Conservation (phyloP, 768 basidiomycete genomes). For the Amanita muscaria region DNA sequence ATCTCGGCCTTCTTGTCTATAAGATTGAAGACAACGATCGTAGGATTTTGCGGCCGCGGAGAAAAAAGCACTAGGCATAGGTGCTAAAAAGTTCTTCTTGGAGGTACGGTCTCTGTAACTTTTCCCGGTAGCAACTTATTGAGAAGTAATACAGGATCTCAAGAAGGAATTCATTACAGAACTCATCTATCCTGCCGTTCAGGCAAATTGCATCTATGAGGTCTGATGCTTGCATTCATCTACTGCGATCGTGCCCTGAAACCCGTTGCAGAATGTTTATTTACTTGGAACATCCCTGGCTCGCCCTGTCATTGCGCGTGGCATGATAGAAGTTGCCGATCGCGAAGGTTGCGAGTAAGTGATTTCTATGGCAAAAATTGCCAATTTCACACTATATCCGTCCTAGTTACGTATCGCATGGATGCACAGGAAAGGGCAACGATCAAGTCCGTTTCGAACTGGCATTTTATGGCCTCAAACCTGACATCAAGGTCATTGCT, state of each 20-base stretch:
- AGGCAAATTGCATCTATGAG: constrained; percentile 99
- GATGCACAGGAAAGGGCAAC: constrained; percentile 99
- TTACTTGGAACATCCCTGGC: constrained; percentile 96
- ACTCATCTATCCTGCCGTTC: constrained; percentile 95
- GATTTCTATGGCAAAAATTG: neutral
- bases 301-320: constrained; percentile 96
- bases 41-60: constrained; percentile 93
- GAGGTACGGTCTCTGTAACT: constrained; percentile 38
- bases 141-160: constrained; percentile 56
- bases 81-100: constrained; percentile 94
- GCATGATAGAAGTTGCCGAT: constrained; percentile 93
- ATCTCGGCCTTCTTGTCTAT: neutral
- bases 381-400: neutral
- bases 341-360: constrained; percentile 92
- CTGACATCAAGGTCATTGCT: constrained; percentile 97
- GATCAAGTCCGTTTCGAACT: constrained; percentile 99
- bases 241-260: constrained; percentile 6
- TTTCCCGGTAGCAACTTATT: neutral
- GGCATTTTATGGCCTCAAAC: constrained; percentile 97
- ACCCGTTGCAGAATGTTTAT: constrained; percentile 68
- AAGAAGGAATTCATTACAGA: constrained; percentile 93
- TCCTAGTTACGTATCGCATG: constrained; percentile 86
- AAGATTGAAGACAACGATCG: constrained; percentile 9
- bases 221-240: constrained; percentile 27
- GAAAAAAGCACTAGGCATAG: constrained; percentile 80